Evolutionary conservation across 164 flowering plant species (phyloP).

Genomic region (Echeveria elegans): DNA sequence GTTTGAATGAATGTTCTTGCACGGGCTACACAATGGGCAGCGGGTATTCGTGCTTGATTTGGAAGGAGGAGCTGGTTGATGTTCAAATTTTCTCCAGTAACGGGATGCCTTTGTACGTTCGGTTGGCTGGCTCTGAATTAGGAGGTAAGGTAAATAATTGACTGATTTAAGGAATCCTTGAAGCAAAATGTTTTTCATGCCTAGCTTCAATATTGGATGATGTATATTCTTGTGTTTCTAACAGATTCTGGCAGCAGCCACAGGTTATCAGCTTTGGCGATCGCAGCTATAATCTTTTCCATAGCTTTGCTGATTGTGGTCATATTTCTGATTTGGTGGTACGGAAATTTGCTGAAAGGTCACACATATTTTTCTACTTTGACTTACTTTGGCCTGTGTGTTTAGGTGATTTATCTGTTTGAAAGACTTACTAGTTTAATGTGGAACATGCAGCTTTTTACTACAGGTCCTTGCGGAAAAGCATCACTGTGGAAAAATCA

Average conservation of each 20-base stretch:
- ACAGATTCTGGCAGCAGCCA: neutral
- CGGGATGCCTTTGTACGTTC: constrained; percentile 24
- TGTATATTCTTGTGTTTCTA: neutral
- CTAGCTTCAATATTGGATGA: neutral
- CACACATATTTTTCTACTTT: neutral
- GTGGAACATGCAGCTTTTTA: neutral
- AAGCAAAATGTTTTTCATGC: neutral
- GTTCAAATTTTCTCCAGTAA: constrained; percentile 22
- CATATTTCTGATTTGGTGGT: constrained; percentile 29
- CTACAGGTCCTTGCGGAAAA: neutral
- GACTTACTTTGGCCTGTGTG: neutral
- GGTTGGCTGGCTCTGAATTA: constrained; percentile 41
- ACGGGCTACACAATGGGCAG: constrained; percentile 16
- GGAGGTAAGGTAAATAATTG: constrained; percentile 28
- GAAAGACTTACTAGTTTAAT: neutral
- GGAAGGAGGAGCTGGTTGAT: constrained; percentile 33
- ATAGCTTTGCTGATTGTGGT: constrained; percentile 12
- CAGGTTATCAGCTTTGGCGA: neutral
- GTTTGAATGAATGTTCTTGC: constrained; percentile 25
- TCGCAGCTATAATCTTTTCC: neutral
- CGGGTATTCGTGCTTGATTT: constrained; percentile 21
- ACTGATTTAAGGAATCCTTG: neutral
- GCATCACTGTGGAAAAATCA: constrained; percentile 3
- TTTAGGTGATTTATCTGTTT: neutral
- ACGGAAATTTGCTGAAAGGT: constrained; percentile 27